Evolutionary conservation across 176 grass and related monocot species (phyloP).

Genomic region (Cenchrus americanus): DNA sequence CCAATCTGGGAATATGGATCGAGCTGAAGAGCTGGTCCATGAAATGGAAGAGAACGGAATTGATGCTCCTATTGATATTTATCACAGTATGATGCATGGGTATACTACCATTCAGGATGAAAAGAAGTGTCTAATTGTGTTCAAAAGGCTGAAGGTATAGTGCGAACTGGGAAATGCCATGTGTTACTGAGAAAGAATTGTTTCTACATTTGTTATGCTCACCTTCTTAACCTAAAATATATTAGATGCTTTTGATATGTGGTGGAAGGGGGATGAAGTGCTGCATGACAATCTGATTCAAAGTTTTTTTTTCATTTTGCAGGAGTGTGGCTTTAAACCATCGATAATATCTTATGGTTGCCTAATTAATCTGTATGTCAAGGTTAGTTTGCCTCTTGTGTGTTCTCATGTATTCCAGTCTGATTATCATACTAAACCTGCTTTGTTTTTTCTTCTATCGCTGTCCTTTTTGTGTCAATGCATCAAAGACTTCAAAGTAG

Average conservation of each 20-base stretch:
- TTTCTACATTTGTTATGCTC: not conserved
- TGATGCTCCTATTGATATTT: constrained; percentile 84
- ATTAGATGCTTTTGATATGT: constrained; percentile 1
- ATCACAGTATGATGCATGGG: constrained; percentile 99
- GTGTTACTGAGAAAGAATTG: not conserved
- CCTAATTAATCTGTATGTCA: constrained; percentile 91
- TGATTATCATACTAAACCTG: not conserved
- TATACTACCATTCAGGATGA: constrained; percentile 84
- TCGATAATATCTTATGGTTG: constrained; percentile 95
- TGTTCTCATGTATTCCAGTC: not conserved
- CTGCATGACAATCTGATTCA: not conserved
- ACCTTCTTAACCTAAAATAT: constrained; percentile 3
- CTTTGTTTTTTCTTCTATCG: not conserved
- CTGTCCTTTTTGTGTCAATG: not conserved
- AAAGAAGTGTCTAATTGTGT: constrained; percentile 88
- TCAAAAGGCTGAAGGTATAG: constrained; percentile 83
- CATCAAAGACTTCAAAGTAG: constrained; percentile 5
- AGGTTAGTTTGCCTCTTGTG: constrained; percentile 53
- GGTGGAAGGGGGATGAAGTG: constrained; percentile 14
- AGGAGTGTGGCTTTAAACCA: constrained; percentile 88
- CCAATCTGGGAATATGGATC: constrained; percentile 86
- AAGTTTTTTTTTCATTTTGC: constrained; percentile 46
- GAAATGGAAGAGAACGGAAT: constrained; percentile 98
- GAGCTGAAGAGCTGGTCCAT: constrained; percentile 77
- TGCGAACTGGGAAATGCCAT: not conserved